A percentile compares a stretch with the other conserved stretches of the same genome.
phyloP scores from a whole-genome alignment of 768 basidiomycete species.

The Suillus paluster region DNA sequence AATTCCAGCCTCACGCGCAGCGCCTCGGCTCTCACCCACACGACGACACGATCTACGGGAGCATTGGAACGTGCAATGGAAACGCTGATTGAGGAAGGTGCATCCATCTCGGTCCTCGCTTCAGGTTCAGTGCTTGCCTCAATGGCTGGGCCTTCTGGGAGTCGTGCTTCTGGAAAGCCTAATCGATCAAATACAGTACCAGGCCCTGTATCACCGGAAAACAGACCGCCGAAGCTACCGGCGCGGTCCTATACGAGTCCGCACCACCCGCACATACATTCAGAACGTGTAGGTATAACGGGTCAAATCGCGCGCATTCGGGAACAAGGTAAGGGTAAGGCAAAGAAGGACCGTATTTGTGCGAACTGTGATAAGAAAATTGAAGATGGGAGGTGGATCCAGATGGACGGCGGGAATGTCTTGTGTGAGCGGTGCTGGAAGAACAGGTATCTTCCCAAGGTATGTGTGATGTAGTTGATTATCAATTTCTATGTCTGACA shows the following conservation, averaged over 20 bases:
- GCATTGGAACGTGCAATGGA: slow-evolving; percentile 57
- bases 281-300: slow-evolving; percentile 27
- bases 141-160: slow-evolving; percentile 23
- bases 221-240: slow-evolving; percentile 56
- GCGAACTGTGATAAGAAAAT: slow-evolving; percentile 70
- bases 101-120: slow-evolving; percentile 38
- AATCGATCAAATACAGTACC: slow-evolving; percentile 59
- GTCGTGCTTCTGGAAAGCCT: slow-evolving; percentile 32
- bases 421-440: slow-evolving; percentile 95
- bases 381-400: slow-evolving; percentile 83
- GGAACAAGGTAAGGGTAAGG: slow-evolving; percentile 38
- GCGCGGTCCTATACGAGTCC: slow-evolving; percentile 58
- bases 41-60: slow-evolving; percentile 35
- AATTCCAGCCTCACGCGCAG: slow-evolving; percentile 21
- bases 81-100: slow-evolving; percentile 50
- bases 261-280: slow-evolving; percentile 40
- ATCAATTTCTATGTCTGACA: slow-evolving; percentile 4
- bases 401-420: slow-evolving; percentile 72
- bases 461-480: slow-evolving; percentile 36
- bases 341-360: slow-evolving; percentile 50
- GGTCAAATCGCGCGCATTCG: slow-evolving; percentile 35
- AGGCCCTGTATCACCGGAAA: slow-evolving; percentile 47
- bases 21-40: slow-evolving; percentile 33
- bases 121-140: slow-evolving; percentile 38
- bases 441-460: slow-evolving; percentile 93